phyloP scores from a whole-genome alignment of 352 stramenopile species.

The Saprolegnia parasitica region DNA sequence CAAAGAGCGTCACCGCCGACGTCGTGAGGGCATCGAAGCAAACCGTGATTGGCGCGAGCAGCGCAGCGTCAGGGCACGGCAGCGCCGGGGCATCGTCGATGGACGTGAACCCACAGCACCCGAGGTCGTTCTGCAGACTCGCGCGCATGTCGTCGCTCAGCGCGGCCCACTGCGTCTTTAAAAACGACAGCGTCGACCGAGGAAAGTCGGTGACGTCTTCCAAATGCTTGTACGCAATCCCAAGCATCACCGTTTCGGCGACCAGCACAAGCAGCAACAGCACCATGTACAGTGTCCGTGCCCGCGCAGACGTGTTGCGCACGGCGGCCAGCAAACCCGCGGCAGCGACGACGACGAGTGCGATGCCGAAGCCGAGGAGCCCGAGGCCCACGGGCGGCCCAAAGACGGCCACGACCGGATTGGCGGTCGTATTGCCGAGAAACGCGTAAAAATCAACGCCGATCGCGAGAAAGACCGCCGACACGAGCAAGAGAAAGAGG shows the following conservation, averaged over 20 bases:
- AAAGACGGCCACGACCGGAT: conserved; percentile 50
- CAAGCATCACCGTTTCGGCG: conserved; percentile 37
- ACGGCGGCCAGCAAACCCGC: conserved; percentile 33
- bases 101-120: conserved; percentile 49
- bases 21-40: conserved; percentile 35
- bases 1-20: conserved; percentile 38
- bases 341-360: conserved; percentile 33
- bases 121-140: conserved; percentile 41
- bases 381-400: conserved; percentile 37
- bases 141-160: conserved; percentile 30
- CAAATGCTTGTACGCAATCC: conserved; percentile 39
- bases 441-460: conserved; percentile 51
- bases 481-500: conserved; percentile 20
- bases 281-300: conserved; percentile 36
- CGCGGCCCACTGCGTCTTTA: conserved; percentile 35
- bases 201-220: conserved; percentile 41
- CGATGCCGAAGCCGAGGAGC: conserved; percentile 32
- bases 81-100: conserved; percentile 33
- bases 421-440: conserved; percentile 47
- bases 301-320: conserved; percentile 33
- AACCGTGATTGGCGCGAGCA: conserved; percentile 38
- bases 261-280: conserved; percentile 36
- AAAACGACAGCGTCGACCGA: conserved; percentile 28
- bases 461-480: conserved; percentile 29
- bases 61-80: conserved; percentile 47